Evolutionary conservation across 768 basidiomycete genomes (phyloP), one percentile per base, ranked within the genome.

Genomic region (Arthromyces matolae): DNA sequence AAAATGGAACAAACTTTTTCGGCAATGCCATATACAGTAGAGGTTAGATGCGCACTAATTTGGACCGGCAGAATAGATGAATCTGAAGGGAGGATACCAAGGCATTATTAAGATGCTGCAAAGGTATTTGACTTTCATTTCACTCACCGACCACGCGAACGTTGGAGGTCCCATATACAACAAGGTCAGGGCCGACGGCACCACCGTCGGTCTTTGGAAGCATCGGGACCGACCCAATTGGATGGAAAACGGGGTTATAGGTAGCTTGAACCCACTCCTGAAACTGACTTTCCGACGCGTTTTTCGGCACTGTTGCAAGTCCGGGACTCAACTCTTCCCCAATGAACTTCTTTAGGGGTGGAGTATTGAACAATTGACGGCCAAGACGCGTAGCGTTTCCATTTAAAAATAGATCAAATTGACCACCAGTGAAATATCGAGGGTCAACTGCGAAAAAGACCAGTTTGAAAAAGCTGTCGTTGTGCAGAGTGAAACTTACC

Each of bases 41-140:
- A 45, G 32, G 25, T 49, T 5, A 51, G 12, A 16, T 51, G 53
- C 4, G 53, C 50, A 10, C 53, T 55, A 14, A 55, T 25, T 44
- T 55, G 53, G 6, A 55, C 34, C 29, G 53, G 53, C 19, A 55
- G 36, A 18, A 37, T 49, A 13, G 53, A 55, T 2, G 53, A 55
- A 18, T 55, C 53, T 55, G 19, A 16, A 3, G 19, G 7, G n/a
- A 32, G 4, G 14, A 19, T 25, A 39, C 5, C 3, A 1, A 33
- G 16, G 1, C 20, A 31, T 18, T 1, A 7, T 36, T 19, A 18
- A 29, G 8, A 10, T n/a, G n/a, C n/a, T n/a, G n/a, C n/a, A n/a
- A n/a, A n/a, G n/a, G n/a, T n/a, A n/a, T n/a, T n/a, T n/a, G n/a
- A n/a, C n/a, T n/a, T n/a, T n/a, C n/a, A n/a, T n/a, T n/a, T 36